Evolutionary conservation across 2,329 filamentous ascomycete species (phyloP), one percentile per base, ranked within the genome.

Genomic region (Elsinoe perseae): DNA sequence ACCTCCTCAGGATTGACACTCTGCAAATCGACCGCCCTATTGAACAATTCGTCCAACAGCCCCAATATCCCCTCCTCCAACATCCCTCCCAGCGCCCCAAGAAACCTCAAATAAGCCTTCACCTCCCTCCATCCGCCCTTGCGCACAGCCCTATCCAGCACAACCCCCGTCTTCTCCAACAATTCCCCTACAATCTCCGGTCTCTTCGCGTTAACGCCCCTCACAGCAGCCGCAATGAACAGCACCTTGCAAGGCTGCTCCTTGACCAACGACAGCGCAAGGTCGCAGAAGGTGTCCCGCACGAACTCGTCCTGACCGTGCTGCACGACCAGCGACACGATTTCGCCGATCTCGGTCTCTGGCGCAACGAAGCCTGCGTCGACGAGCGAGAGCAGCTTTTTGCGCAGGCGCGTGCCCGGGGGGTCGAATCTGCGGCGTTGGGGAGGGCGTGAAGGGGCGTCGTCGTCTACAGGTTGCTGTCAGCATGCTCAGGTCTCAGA

Each of bases 221-320:
- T 79, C 42, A 95, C 80, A 12, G 92, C 84, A 18, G 87, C 89
- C 8, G 91, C 90, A 34, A 95, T 80, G 68, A 96, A 97, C 0
- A 93, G 92, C n/a, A 90, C 95, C 77, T 97, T 97, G 71, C 98
- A 85, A 1, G 93, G 93, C 73, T 98, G 93, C 73, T 98, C 93
- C 32, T 89, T 70, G 42, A 87, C 79, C 80, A 97, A 78, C 71
- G 92, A 87, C 58, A 91, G 74, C 6, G 84, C 77, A 27, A 95
- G 79, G 57, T 85, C 81, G 62, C 87, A 76, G 69, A 95, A 95
- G 52, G 79, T 82, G 28, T 77, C 80, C 61, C 84, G 84, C 56
- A 95, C 75, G 63, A 90, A 86, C 63, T 85, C 83, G 67, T 95
- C 87, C n/a, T 95, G 90, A 68, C 86, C 87, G 70, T 95, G 86